Conservation (phyloP, 2,329 filamentous ascomycete species). For the Aspergillus jensenii region DNA sequence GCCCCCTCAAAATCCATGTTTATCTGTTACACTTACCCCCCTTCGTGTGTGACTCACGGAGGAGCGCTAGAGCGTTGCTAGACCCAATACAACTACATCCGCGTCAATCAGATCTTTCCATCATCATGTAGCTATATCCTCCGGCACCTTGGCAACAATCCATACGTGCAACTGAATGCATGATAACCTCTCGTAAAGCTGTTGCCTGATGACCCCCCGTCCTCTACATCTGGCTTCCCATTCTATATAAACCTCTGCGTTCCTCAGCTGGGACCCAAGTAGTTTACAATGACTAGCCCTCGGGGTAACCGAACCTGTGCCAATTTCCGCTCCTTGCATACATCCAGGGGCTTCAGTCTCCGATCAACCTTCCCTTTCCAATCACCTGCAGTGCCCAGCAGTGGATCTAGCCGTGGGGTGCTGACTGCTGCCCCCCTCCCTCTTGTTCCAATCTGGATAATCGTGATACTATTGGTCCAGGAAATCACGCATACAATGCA, state of each 20-base stretch:
- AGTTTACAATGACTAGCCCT: background rate
- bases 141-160: conserved; percentile 8
- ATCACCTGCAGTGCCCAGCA: background rate
- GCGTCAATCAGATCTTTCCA: conserved; percentile 3
- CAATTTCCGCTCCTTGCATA: background rate
- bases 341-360: background rate
- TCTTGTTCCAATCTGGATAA: background rate
- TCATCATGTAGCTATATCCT: conserved; percentile 7
- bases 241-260: conserved; percentile 3
- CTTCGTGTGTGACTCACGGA: background rate
- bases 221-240: background rate
- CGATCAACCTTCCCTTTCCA: background rate
- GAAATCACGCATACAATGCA: conserved; percentile 7
- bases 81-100: conserved; percentile 4
- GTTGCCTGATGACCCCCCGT: conserved; percentile 8
- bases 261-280: background rate
- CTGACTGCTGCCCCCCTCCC: background rate
- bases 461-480: conserved; percentile 5
- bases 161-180: background rate
- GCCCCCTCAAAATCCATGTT: background rate
- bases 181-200: conserved; percentile 1
- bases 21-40: background rate
- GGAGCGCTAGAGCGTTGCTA: background rate
- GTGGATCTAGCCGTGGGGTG: conserved; percentile 1
- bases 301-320: background rate